Evolutionary conservation across 306 rosid species (phyloP).

Genomic region (Fragaria vesca): DNA sequence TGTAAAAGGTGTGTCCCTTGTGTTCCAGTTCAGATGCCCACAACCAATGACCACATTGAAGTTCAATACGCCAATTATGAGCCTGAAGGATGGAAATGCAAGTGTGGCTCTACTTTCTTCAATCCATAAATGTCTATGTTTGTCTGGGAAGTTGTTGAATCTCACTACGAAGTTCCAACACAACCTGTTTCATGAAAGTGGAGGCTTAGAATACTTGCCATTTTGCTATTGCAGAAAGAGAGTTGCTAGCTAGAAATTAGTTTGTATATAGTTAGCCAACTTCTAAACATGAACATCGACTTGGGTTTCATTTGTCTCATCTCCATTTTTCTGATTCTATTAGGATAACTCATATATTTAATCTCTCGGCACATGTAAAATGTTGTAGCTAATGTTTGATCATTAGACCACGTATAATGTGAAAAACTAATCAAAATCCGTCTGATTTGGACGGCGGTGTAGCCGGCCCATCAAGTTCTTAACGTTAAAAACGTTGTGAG

Average conservation of each 20-base stretch:
- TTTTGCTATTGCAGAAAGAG: neutral
- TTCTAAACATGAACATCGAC: neutral
- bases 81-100: slow-evolving; percentile 50
- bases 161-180: neutral
- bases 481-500: neutral
- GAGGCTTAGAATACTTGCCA: neutral
- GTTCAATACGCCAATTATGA: slow-evolving; percentile 38
- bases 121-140: slow-evolving; percentile 24
- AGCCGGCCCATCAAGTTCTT: neutral
- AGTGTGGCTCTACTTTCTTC: slow-evolving; percentile 37
- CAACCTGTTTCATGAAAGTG: neutral
- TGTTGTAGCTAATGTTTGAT: no score
- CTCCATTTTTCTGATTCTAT: no score
- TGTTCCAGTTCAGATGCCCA: slow-evolving; percentile 34
- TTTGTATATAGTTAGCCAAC: neutral
- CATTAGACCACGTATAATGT: no score
- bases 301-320: neutral
- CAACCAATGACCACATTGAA: slow-evolving; percentile 15
- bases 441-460: no score
- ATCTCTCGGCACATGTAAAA: no score
- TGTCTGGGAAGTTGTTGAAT: neutral
- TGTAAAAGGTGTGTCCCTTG: slow-evolving; percentile 41
- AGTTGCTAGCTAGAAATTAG: neutral
- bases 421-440: no score
- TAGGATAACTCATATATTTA: no score